Conservation (phyloP, 2,329 filamentous ascomycete species). For the Colletotrichum cordylinicola region DNA sequence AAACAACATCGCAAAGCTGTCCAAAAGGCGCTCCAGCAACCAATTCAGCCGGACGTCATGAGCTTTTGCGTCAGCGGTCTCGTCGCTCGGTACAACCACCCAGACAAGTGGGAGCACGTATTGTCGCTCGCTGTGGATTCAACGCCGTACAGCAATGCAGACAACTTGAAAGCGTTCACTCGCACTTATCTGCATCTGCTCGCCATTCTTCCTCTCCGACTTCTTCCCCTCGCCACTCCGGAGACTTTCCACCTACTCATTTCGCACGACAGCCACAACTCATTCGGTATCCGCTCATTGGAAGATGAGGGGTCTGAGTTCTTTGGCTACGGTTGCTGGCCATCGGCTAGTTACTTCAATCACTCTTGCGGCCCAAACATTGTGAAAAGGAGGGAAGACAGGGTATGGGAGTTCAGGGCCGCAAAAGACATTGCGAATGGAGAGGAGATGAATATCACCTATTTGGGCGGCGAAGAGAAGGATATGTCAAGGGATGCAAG, state of each 20-base stretch:
- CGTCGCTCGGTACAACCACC: background rate
- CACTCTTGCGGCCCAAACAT: constrained; percentile 15
- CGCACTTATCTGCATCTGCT: constrained; percentile 16
- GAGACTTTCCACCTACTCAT: background rate
- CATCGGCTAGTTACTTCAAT: constrained; percentile 17
- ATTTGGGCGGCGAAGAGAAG: constrained; percentile 12
- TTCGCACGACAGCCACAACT: constrained; percentile 15
- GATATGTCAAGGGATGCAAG: background rate
- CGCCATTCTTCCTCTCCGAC: background rate
- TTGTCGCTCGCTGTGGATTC: constrained; percentile 8
- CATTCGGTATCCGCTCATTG: constrained; percentile 15
- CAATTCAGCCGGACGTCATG: constrained; percentile 2
- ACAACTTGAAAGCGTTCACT: constrained; percentile 1
- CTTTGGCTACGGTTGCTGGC: constrained; percentile 19
- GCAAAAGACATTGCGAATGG: background rate
- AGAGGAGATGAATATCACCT: constrained; percentile 13
- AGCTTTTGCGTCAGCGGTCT: constrained; percentile 12
- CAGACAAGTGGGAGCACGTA: background rate
- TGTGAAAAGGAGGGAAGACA: constrained; percentile 1
- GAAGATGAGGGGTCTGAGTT: constrained; percentile 20
- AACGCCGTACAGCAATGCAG: constrained; percentile 5
- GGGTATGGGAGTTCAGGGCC: constrained; percentile 12
- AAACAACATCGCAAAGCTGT: constrained; percentile 9
- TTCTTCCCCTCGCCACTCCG: constrained; percentile 6
- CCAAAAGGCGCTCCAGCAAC: constrained; percentile 6